Base-by-base conservation (phyloP, 805 yeast species). In the Pichia exigua region DNA sequence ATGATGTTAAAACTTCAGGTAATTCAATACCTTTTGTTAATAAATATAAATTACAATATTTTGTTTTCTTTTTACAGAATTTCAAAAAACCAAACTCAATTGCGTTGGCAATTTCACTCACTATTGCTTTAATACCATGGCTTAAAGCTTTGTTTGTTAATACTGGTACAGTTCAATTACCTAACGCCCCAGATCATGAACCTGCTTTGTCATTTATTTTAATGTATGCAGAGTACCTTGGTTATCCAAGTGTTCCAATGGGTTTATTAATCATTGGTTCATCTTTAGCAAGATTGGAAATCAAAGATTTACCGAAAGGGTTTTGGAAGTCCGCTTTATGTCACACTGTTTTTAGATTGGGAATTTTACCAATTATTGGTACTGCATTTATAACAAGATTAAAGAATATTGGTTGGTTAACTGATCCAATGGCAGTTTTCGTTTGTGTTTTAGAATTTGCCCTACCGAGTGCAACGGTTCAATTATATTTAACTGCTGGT, bases 401-500 rank as follows among this genome's bases (percentile, higher is more conserved):
- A 47, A 57, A 71, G 45, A 63, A 71, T 20, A 75, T 72, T 10
- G 77, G 78, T 13, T 78, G 83, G 83, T 69, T 71, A n/a, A 51
- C 59, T 59, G 75, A 58, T 46, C 62, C 65, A 6, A 61, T 69
- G 74, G 56, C 69, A 66, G 48, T 74, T 67, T 65, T 77, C 70
- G 60, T 75, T 67, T 62, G 63, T 15, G 75, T 75, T 17, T 59
- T 79, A 54, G 77, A 77, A 54, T 79, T 70, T 58, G 75, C 77
- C 0, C 65, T 78, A 27, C 84, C 84, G 3, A 76, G 76, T 59
- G 83, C 83, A 13, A 79, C 83, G 0, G 76, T 79, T 11, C 75
- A 79, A 60, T 76, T 78, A n/a, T 79, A 79, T 58, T 68, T 79
- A 52, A 79, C 83, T 5, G 83, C 83, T 2, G 74, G 78, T 58